These are phyloP conservation scores for Candida maris DNA, from an alignment of 805 yeast species.

Conservation along the genomic window DNA sequence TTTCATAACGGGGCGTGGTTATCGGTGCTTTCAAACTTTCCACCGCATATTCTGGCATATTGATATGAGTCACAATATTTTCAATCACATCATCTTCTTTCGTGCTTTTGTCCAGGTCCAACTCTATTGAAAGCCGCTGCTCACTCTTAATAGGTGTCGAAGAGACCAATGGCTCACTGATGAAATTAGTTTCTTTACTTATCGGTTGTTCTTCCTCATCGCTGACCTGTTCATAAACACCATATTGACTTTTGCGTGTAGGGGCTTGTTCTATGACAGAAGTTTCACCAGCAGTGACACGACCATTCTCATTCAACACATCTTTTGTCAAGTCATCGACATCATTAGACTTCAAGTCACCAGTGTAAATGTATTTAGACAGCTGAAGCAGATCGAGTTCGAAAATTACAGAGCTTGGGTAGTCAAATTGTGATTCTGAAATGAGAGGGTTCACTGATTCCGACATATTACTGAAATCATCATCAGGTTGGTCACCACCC, in stretches of 20 bases:
- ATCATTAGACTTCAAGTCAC: not conserved
- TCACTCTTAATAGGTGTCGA: constrained; percentile 11
- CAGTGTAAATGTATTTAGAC: constrained; percentile 16
- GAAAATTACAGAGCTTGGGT: constrained; percentile 33
- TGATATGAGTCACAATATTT: not conserved
- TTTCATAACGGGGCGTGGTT: too few relatives aligned
- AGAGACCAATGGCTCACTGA: constrained; percentile 6
- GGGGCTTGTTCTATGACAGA: constrained; percentile 11
- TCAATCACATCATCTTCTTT: too few relatives aligned
- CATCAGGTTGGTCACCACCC: constrained; percentile 88
- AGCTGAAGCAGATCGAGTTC: constrained; percentile 31
- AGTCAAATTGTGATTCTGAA: constrained; percentile 30
- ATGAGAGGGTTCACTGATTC: constrained; percentile 20
- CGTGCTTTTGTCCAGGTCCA: too few relatives aligned
- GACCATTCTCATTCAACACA: too few relatives aligned
- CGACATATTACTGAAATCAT: constrained; percentile 33
- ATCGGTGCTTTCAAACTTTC: too few relatives aligned
- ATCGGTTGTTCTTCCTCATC: constrained; percentile 11
- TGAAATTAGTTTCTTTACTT: not conserved
- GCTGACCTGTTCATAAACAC: constrained; percentile 17
- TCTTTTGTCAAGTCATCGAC: too few relatives aligned
- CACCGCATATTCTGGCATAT: not conserved
- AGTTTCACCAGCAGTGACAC: constrained; percentile 14
- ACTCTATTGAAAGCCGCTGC: too few relatives aligned
- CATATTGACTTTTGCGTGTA: constrained; percentile 19